phyloP scores from a whole-genome alignment of 2,329 filamentous ascomycete species.

The Daldinia eschscholtzii region DNA sequence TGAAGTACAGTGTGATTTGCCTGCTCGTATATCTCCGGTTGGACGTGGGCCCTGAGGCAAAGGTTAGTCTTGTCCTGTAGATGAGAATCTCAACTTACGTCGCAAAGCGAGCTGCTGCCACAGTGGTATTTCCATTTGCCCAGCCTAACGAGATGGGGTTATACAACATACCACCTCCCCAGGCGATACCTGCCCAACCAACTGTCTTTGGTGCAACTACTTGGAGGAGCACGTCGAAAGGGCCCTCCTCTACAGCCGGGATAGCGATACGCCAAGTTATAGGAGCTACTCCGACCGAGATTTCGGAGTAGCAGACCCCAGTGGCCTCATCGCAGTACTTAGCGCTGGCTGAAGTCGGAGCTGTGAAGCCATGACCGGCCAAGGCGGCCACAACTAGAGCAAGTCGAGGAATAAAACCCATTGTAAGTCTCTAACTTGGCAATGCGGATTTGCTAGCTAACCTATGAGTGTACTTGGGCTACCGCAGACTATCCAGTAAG shows the following conservation, averaged over 20 bases:
- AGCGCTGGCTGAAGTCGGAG: slow-evolving; percentile 23
- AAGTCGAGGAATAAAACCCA: slow-evolving; percentile 39
- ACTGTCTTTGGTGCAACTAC: slow-evolving; percentile 46
- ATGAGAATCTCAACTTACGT: slow-evolving; percentile 35
- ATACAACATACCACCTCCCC: slow-evolving; percentile 49
- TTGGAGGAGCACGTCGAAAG: slow-evolving; percentile 49
- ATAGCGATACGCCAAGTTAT: slow-evolving; percentile 46
- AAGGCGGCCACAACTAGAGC: slow-evolving; percentile 31
- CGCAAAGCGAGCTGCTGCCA: slow-evolving; percentile 47
- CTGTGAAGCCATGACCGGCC: slow-evolving; percentile 23
- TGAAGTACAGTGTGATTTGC: slow-evolving; percentile 54
- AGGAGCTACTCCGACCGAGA: slow-evolving; percentile 40
- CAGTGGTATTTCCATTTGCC: slow-evolving; percentile 43
- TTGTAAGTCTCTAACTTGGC: slow-evolving; percentile 29
- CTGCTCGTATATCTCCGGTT: slow-evolving; percentile 52
- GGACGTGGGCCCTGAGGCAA: slow-evolving; percentile 48
- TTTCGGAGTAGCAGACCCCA: slow-evolving; percentile 47
- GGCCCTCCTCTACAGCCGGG: slow-evolving; percentile 43
- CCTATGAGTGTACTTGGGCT: slow-evolving; percentile 22
- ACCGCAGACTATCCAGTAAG: slow-evolving; percentile 14
- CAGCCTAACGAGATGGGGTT: slow-evolving; percentile 48
- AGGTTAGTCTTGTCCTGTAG: slow-evolving; percentile 8
- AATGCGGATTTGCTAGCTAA: slow-evolving; percentile 5
- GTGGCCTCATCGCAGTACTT: slow-evolving; percentile 45
- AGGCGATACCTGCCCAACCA: slow-evolving; percentile 49